Conservation (phyloP, 2,329 filamentous ascomycete genomes). For the Paraconiothyrium brasiliense region DNA sequence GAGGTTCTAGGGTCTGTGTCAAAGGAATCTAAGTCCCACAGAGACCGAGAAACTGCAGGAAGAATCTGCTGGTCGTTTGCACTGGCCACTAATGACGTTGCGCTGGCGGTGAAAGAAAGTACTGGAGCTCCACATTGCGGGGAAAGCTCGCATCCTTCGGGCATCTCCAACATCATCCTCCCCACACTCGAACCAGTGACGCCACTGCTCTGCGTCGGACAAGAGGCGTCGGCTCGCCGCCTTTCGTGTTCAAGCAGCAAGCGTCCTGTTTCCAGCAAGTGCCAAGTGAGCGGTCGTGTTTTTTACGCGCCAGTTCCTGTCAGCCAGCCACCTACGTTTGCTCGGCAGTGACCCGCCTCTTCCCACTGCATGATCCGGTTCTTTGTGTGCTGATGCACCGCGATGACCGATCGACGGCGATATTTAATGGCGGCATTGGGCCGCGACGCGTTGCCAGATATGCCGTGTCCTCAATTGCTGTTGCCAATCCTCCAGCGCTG, state of each 20-base stretch:
- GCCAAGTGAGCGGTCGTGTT: conserved; percentile 12
- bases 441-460: background rate
- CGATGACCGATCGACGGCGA: conserved; percentile 2
- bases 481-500: conserved; percentile 11
- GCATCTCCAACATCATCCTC: conserved; percentile 6
- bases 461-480: background rate
- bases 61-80: background rate
- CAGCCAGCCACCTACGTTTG: conserved; percentile 11
- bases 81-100: conserved; percentile 2
- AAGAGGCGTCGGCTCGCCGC: conserved; percentile 2
- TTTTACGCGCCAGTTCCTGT: conserved; percentile 6
- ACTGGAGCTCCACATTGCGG: conserved; percentile 1
- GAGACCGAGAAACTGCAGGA: background rate
- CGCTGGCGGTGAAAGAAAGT: background rate
- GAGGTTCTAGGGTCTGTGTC: no score
- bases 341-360: conserved; percentile 2
- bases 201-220: conserved; percentile 10
- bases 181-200: conserved; percentile 11
- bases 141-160: conserved; percentile 12
- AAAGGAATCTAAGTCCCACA: no score
- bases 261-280: conserved; percentile 1
- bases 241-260: conserved; percentile 12
- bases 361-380: conserved; percentile 11
- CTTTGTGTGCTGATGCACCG: conserved; percentile 13
- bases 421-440: conserved; percentile 7